Percentiles rank a stretch among this genome's conserved stretches.
phyloP scores from a whole-genome alignment of 1,139 yeast genomes.

The Komagataea norvegica region DNA sequence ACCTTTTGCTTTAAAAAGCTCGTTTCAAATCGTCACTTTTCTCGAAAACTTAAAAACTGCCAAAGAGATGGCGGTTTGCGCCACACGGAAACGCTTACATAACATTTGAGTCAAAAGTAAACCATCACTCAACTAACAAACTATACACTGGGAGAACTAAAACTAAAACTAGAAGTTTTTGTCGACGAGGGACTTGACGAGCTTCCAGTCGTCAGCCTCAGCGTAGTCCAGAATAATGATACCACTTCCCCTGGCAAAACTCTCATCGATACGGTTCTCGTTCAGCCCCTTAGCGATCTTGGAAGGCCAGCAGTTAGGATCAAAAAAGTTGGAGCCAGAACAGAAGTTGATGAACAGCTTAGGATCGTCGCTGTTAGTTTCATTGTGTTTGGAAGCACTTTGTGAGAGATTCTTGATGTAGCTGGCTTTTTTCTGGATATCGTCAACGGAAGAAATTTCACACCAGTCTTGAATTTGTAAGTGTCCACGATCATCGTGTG shows the following conservation, averaged over 20 bases:
- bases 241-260: conserved; percentile 54
- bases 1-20: too few relatives aligned
- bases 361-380: conserved; percentile 39
- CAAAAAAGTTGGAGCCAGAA: conserved; percentile 70
- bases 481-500: conserved; percentile 58
- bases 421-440: conserved; percentile 52
- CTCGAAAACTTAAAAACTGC: too few relatives aligned
- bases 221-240: conserved; percentile 64
- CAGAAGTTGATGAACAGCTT: conserved; percentile 70
- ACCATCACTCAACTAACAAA: background rate
- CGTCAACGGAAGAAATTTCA: conserved; percentile 51
- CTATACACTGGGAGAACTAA: background rate
- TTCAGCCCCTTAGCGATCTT: conserved; percentile 54
- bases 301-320: conserved; percentile 72
- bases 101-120: too few relatives aligned
- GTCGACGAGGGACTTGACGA: conserved; percentile 48
- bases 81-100: too few relatives aligned
- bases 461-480: conserved; percentile 73
- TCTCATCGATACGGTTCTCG: conserved; percentile 43
- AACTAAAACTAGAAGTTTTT: conserved; percentile 42
- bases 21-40: too few relatives aligned
- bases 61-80: too few relatives aligned
- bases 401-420: conserved; percentile 55
- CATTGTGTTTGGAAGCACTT: conserved; percentile 49
- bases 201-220: conserved; percentile 57